These are phyloP conservation scores for Phytopythium ostracodes DNA, from an alignment of 352 stramenopile genomes.

Conservation along the genomic window DNA sequence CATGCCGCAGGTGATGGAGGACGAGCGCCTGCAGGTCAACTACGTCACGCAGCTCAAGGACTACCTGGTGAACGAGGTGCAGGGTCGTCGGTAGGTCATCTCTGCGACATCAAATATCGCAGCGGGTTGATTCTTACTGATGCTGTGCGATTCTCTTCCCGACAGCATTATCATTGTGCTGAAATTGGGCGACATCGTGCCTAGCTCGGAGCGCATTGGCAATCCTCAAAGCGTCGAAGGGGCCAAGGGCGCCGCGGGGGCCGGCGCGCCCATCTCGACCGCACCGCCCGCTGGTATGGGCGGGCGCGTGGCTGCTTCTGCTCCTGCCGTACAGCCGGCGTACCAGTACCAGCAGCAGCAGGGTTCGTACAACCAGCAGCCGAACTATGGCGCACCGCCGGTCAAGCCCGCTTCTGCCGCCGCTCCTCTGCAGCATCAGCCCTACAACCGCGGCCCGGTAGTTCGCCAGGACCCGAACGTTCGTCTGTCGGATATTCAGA, in stretches of 20 bases:
- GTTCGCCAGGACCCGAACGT: constrained; percentile 81
- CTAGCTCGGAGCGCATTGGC: constrained; percentile 71
- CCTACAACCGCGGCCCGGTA: constrained; percentile 75
- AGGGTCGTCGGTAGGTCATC: constrained; percentile 45
- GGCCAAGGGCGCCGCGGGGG: constrained; percentile 32
- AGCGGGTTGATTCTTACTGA: not conserved
- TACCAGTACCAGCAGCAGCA: constrained; percentile 36
- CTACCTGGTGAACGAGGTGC: constrained; percentile 79
- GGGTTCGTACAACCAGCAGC: constrained; percentile 28
- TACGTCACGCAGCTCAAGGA: constrained; percentile 86
- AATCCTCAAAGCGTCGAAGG: constrained; percentile 74
- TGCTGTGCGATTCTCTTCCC: not conserved
- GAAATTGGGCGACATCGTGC: constrained; percentile 73
- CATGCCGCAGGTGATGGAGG: constrained; percentile 68
- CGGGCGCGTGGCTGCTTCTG: constrained; percentile 1
- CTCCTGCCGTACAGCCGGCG: constrained; percentile 20
- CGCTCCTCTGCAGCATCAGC: constrained; percentile 15
- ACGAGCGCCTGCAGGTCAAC: constrained; percentile 74
- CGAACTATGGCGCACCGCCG: constrained; percentile 21
- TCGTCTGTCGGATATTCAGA: constrained; percentile 79
- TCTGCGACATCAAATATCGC: not conserved
- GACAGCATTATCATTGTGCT: constrained; percentile 81
- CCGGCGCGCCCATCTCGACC: constrained; percentile 15
- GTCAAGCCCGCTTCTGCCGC: constrained; percentile 20
- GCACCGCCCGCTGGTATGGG: constrained; percentile 11